phyloP scores from a whole-genome alignment of 257 asterid genomes.

The Ilex asprella region DNA sequence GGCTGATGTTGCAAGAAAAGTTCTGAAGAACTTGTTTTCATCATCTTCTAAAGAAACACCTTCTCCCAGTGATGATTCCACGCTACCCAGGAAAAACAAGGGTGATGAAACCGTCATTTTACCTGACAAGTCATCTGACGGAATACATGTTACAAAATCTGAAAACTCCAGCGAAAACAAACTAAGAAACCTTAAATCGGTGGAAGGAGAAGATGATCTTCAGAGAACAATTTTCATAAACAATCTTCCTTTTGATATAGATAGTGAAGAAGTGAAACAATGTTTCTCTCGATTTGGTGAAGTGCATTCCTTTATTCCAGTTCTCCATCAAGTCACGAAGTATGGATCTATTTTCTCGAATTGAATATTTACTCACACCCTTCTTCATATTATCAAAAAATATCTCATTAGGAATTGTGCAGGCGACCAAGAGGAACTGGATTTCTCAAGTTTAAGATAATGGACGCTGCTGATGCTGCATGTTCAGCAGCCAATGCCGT shows the following conservation, averaged over 20 bases:
- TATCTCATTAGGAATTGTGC: conserved; percentile 7
- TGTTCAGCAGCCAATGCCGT: conserved; percentile 55
- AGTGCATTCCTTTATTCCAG: conserved; percentile 70
- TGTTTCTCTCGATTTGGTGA: conserved; percentile 81
- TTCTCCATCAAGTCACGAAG: conserved; percentile 87
- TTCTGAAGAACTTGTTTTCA: conserved; percentile 51
- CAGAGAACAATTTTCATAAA: conserved; percentile 70
- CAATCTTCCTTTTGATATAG: conserved; percentile 79
- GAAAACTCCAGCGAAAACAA: conserved; percentile 18
- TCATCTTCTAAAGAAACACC: conserved; percentile 33
- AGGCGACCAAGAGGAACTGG: conserved; percentile 99
- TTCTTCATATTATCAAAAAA: not conserved
- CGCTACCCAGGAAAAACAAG: conserved; percentile 24
- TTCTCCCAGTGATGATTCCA: conserved; percentile 24
- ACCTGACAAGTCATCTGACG: conserved; percentile 24
- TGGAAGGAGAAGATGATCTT: conserved; percentile 63
- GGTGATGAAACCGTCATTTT: conserved; percentile 30
- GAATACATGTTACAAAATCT: conserved; percentile 15
- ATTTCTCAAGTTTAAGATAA: conserved; percentile 77
- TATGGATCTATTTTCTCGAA: conserved; percentile 21
- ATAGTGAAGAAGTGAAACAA: conserved; percentile 68
- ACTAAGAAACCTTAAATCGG: conserved; percentile 20
- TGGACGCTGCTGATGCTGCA: conserved; percentile 66
- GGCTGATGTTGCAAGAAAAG: conserved; percentile 65
- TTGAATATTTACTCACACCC: conserved; percentile 7